A percentile compares a stretch with the other conserved stretches of the same genome.
phyloP scores from a whole-genome alignment of 73 alveolate genomes.

The Urostyla sp. region DNA sequence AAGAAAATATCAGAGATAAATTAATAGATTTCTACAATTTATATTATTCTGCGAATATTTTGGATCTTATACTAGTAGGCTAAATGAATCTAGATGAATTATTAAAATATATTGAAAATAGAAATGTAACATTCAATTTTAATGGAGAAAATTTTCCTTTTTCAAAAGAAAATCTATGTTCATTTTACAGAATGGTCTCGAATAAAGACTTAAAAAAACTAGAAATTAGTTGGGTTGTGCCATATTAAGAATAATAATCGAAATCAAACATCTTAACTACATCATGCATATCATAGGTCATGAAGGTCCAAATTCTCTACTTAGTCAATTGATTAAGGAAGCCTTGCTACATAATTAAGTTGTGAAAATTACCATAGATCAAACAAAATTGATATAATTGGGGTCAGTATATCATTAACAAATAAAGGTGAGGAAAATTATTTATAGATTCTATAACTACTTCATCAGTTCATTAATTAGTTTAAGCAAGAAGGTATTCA shows the following conservation, averaged over 20 bases:
- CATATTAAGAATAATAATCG: slow-evolving; percentile 68
- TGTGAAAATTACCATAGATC: slow-evolving; percentile 51
- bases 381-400: slow-evolving; percentile 13
- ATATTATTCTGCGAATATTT: slow-evolving; percentile 84
- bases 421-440: slow-evolving; percentile 86
- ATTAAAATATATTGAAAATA: slow-evolving; percentile 75
- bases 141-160: slow-evolving; percentile 59
- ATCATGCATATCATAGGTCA: slow-evolving; percentile 93
- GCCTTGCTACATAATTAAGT: slow-evolving; percentile 75
- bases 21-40: slow-evolving; percentile 82
- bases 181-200: slow-evolving; percentile 80
- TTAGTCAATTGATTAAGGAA: slow-evolving; percentile 83
- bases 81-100: slow-evolving; percentile 74
- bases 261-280: slow-evolving; percentile 81
- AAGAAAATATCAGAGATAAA: slow-evolving; percentile 85
- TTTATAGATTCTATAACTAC: slow-evolving; percentile 66
- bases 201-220: slow-evolving; percentile 68
- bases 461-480: slow-evolving; percentile 35
- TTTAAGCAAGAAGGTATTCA: neutral
- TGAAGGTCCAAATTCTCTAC: slow-evolving; percentile 92
- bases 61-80: slow-evolving; percentile 86
- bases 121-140: slow-evolving; percentile 58
- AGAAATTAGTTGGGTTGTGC: slow-evolving; percentile 70
- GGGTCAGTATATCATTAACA: slow-evolving; percentile 81
- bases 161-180: slow-evolving; percentile 68